Evolutionary conservation across 805 yeast genomes (phyloP), one percentile per base, ranked within the genome.

Genomic region (Wickerhamomyces pijperi): DNA sequence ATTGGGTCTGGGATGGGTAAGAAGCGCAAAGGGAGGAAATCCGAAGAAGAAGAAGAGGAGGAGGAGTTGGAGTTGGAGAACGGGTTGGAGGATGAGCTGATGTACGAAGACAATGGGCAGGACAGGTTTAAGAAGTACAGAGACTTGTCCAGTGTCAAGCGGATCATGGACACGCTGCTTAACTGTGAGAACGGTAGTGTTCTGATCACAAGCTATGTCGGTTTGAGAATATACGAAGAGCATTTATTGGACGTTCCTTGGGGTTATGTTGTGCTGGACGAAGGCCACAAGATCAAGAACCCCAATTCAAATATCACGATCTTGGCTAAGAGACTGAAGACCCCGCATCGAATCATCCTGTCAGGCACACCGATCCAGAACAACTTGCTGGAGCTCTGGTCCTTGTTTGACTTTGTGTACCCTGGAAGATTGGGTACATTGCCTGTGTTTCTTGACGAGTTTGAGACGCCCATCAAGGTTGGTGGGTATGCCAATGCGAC

Each of bases 401-500:
- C 95, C 39, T 61, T 92, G 36, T 90, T 92, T 62, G 98, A 92
- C 53, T 92, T 92, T 61, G 82, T 88, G 2, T 88, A 82, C 52
- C 98, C 98, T 0, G 98, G 98, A 0, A 66, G 94, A 44, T 61
- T 92, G 18, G 98, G 98, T 0, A 92, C 98, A 0, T 63, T 92
- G 19, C 98, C 98, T 0, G 90, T 92, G 0, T 92, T 92, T 51
- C 94, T 88, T 58, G 82, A 74, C 39, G 96, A 92, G 56, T 92
- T 92, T 57, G 82, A 95, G 3, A 67, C 79, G 5, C 98, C 98
- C 0, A 92, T 92, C 35, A 90, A 87, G 53, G 70, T 84, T 55
- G 98, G 98, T n/a, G 98, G 98, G 0, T 92, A 92, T 60, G 95
- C 98, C 2, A 92, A 90, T 63, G 97, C 98, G 0, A 78, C 94